Percentiles rank a stretch among this genome's conserved stretches.
Conservation (phyloP, 1,284 basidiomycete genomes). For the Athelia psychrophila region DNA sequence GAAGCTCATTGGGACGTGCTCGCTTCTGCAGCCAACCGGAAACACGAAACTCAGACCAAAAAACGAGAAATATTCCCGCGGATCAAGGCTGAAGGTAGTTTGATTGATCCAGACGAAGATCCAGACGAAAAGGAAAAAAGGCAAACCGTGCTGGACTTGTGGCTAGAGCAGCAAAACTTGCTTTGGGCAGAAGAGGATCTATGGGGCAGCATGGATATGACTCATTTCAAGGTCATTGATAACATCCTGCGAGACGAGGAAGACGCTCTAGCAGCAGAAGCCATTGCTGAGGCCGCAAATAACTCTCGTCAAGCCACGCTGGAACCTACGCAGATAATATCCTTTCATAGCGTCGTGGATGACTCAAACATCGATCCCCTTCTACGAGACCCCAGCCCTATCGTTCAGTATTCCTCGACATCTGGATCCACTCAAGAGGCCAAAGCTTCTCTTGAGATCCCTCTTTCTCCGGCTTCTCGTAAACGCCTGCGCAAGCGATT, state of each 20-base stretch:
- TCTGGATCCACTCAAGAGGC: constrained; percentile 8
- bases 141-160: constrained; percentile 9
- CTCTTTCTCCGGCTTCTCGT: constrained; percentile 50
- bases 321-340: neutral
- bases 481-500: constrained; percentile 59
- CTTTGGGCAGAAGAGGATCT: constrained; percentile 35
- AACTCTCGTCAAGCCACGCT: neutral
- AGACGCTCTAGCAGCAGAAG: constrained; percentile 14
- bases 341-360: constrained; percentile 7
- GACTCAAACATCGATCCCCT: constrained; percentile 25
- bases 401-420: neutral
- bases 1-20: constrained; percentile 30
- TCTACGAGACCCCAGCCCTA: constrained; percentile 9
- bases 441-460: constrained; percentile 12
- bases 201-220: constrained; percentile 31
- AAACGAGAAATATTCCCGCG: neutral
- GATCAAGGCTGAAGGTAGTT: neutral
- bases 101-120: no score
- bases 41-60: neutral
- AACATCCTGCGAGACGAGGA: constrained; percentile 39
- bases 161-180: constrained; percentile 19
- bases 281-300: neutral
- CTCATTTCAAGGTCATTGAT: constrained; percentile 44
- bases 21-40: constrained; percentile 3
- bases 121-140: no score